Evolutionary conservation across 1,284 basidiomycete species (phyloP).

Genomic region (Rhodotorula glutinis): DNA sequence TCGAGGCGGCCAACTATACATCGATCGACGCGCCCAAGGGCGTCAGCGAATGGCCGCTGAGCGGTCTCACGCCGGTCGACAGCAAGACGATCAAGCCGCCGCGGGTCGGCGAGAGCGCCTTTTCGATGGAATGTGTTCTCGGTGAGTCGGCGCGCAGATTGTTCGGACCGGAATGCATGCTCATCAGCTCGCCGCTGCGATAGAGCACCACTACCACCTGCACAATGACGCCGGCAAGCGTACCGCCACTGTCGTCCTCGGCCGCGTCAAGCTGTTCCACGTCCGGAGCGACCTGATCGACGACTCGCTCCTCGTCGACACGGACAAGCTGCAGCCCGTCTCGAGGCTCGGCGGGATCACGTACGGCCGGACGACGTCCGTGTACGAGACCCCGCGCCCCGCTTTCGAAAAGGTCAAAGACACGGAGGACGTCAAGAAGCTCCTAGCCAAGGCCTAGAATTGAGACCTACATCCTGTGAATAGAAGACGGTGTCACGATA

Average conservation of each 20-base stretch:
- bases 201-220: conserved; percentile 55
- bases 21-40: conserved; percentile 64
- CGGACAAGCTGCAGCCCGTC: conserved; percentile 60
- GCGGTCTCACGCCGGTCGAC: conserved; percentile 63
- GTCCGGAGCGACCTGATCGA: conserved; percentile 57
- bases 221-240: conserved; percentile 48
- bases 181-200: not conserved
- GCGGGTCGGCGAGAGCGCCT: conserved; percentile 65
- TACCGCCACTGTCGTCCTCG: conserved; percentile 62
- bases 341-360: conserved; percentile 63
- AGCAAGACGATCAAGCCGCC: conserved; percentile 65
- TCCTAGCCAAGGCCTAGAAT: conserved; percentile 11
- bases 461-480: too few relatives aligned
- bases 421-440: conserved; percentile 37
- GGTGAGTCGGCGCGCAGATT: conserved; percentile 49
- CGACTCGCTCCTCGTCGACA: conserved; percentile 58
- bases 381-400: conserved; percentile 48
- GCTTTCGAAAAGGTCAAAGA: conserved; percentile 59
- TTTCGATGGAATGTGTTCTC: conserved; percentile 67
- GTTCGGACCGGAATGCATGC: not conserved
- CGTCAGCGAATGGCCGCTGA: conserved; percentile 68
- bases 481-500: too few relatives aligned
- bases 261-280: conserved; percentile 63
- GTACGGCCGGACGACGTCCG: conserved; percentile 51
- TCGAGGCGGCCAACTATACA: conserved; percentile 67